These are phyloP conservation scores for Ophiostoma tasmaniense DNA, from an alignment of 2,329 filamentous ascomycete species.

Conservation along the genomic window DNA sequence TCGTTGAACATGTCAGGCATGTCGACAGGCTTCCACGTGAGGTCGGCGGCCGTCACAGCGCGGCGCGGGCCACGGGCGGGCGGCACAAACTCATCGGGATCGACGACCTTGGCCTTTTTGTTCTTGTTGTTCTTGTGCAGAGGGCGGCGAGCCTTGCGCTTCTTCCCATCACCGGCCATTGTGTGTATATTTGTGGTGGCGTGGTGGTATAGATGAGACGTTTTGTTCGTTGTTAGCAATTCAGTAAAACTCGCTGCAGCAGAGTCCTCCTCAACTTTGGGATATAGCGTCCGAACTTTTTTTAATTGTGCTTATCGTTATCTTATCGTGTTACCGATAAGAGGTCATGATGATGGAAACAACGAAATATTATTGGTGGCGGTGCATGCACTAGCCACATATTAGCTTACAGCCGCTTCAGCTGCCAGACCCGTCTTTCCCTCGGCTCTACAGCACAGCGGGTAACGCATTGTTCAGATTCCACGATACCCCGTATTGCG, in stretches of 20 bases:
- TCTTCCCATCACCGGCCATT: constrained; percentile 5
- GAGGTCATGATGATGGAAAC: neutral
- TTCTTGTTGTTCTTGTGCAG: neutral
- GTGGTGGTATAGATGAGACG: neutral
- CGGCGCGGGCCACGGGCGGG: constrained; percentile 26
- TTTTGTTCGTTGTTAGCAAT: neutral
- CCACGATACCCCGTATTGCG: neutral
- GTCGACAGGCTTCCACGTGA: constrained; percentile 50
- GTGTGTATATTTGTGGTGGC: neutral
- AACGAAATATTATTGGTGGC: neutral
- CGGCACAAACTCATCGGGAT: constrained; percentile 11
- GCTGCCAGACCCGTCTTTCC: neutral
- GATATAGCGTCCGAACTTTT: neutral
- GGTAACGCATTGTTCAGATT: neutral
- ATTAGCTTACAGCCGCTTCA: neutral
- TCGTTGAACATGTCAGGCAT: constrained; percentile 76
- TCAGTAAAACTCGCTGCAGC: neutral
- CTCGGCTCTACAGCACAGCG: neutral
- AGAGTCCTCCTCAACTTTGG: neutral
- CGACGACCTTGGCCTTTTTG: neutral
- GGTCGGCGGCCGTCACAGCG: constrained; percentile 37
- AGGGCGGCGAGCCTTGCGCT: constrained; percentile 8
- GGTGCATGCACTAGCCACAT: neutral
- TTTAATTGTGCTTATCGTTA: neutral
- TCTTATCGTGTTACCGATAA: neutral